A percentile compares a stretch with the other conserved stretches of the same genome.
Evolutionary conservation across 2,329 filamentous ascomycete genomes (phyloP).

Genomic region (Gyromitra esculenta): DNA sequence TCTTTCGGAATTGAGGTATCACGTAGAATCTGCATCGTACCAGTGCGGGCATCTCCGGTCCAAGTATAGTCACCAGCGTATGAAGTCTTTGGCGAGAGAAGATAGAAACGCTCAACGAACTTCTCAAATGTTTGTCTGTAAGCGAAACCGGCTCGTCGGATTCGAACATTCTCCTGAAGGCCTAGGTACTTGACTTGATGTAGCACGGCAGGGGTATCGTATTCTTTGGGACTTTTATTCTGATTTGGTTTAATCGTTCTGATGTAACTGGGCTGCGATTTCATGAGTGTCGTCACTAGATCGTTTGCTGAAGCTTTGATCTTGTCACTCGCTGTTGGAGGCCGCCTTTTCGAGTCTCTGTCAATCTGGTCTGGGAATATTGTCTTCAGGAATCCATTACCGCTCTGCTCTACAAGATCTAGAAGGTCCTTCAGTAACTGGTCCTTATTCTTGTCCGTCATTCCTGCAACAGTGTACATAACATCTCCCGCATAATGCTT

Average conservation of each 20-base stretch:
- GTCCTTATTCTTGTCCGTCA: slow-evolving; percentile 99
- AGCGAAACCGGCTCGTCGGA: slow-evolving; percentile 93
- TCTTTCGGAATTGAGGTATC: slow-evolving; percentile 95
- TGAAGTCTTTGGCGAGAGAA: slow-evolving; percentile 90
- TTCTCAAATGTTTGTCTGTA: slow-evolving; percentile 98
- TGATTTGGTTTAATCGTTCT: slow-evolving; percentile 99
- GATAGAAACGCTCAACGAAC: slow-evolving; percentile 96
- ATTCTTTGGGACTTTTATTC: slow-evolving; percentile 94
- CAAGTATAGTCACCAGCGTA: slow-evolving; percentile 98
- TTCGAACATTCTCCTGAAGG: slow-evolving; percentile 98
- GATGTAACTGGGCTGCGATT: slow-evolving; percentile 96
- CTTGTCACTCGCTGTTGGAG: slow-evolving; percentile 93
- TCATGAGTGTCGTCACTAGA: slow-evolving; percentile 93
- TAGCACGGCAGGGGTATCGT: slow-evolving; percentile 88
- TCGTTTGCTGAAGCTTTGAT: slow-evolving; percentile 96
- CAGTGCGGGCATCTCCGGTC: slow-evolving; percentile 86
- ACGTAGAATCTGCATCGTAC: slow-evolving; percentile 90
- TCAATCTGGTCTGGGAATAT: slow-evolving; percentile 94
- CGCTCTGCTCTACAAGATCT: slow-evolving; percentile 82
- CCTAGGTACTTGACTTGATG: slow-evolving; percentile 99
- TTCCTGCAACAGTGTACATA: slow-evolving; percentile 90
- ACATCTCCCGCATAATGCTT: slow-evolving; percentile 99
- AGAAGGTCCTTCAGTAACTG: slow-evolving; percentile 93
- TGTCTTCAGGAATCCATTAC: slow-evolving; percentile 84
- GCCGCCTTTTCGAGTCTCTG: slow-evolving; percentile 92